These are phyloP conservation scores for Lecanicillium sp. DNA, from an alignment of 2,329 filamentous ascomycete species.

Conservation along the genomic window DNA sequence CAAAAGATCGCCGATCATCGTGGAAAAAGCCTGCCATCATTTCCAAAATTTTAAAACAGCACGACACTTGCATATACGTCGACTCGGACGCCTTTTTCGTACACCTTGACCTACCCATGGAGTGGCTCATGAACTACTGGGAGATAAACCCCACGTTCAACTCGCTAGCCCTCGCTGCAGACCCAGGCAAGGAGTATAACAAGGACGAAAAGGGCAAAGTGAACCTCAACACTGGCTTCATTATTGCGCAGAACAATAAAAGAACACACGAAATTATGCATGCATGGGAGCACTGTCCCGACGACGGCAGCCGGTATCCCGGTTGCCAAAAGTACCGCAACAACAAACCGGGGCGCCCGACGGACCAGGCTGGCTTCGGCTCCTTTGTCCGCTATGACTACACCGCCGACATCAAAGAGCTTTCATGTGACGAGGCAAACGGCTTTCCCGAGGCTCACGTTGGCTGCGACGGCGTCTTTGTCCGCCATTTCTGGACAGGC, in stretches of 20 bases:
- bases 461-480: slow-evolving; percentile 31
- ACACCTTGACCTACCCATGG: slow-evolving; percentile 34
- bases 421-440: slow-evolving; percentile 35
- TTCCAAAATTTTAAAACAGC: slow-evolving; percentile 32
- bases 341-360: slow-evolving; percentile 27
- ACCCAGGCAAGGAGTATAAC: slow-evolving; percentile 29
- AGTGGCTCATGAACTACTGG: slow-evolving; percentile 42
- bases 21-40: slow-evolving; percentile 38
- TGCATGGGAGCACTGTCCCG: slow-evolving; percentile 37
- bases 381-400: slow-evolving; percentile 35
- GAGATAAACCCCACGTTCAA: slow-evolving; percentile 28
- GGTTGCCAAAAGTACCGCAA: slow-evolving; percentile 30
- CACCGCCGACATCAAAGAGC: slow-evolving; percentile 29
- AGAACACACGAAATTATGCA: slow-evolving; percentile 39
- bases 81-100: slow-evolving; percentile 38
- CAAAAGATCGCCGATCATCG: slow-evolving; percentile 33
- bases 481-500: slow-evolving; percentile 36
- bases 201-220: slow-evolving; percentile 29
- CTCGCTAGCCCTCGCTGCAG: slow-evolving; percentile 33
- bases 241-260: slow-evolving; percentile 42
- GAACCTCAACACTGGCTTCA: slow-evolving; percentile 46
- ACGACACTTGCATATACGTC: slow-evolving; percentile 34
- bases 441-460: slow-evolving; percentile 30
- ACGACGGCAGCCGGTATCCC: slow-evolving; percentile 28
- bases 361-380: slow-evolving; percentile 37